These are phyloP conservation scores for Byssoonygena ceratinophila DNA, from an alignment of 2,329 filamentous ascomycete genomes.

Conservation along the genomic window DNA sequence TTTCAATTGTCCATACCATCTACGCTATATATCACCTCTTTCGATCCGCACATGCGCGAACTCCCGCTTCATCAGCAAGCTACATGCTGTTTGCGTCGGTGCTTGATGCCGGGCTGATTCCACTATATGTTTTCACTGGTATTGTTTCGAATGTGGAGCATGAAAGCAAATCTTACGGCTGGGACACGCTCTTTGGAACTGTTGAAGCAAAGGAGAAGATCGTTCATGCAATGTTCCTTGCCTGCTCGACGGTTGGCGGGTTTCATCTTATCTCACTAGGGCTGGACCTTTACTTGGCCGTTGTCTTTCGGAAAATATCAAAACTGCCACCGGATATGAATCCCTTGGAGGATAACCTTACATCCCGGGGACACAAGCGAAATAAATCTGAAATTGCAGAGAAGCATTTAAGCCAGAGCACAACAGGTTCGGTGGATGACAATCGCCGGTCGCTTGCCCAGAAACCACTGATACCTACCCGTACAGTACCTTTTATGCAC, in stretches of 20 bases:
- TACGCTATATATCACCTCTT: slow-evolving; percentile 77
- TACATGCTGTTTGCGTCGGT: slow-evolving; percentile 78
- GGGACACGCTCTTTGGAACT: slow-evolving; percentile 58
- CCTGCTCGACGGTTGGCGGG: slow-evolving; percentile 51
- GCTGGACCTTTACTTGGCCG: slow-evolving; percentile 62
- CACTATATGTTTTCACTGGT: slow-evolving; percentile 52
- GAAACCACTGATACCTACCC: slow-evolving; percentile 34
- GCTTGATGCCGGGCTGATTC: slow-evolving; percentile 57
- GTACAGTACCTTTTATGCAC: slow-evolving; percentile 66
- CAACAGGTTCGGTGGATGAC: slow-evolving; percentile 31
- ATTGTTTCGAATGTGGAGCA: slow-evolving; percentile 46
- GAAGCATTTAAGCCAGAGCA: slow-evolving; percentile 50
- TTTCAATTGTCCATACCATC: slow-evolving; percentile 58
- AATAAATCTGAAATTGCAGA: slow-evolving; percentile 54
- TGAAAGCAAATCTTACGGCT: slow-evolving; percentile 39
- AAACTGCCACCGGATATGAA: slow-evolving; percentile 88
- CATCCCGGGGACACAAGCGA: slow-evolving; percentile 62
- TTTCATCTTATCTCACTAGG: slow-evolving; percentile 61
- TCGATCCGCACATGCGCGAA: slow-evolving; percentile 57
- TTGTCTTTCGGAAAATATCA: slow-evolving; percentile 73
- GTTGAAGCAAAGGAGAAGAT: slow-evolving; percentile 49
- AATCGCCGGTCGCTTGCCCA: slow-evolving; percentile 31
- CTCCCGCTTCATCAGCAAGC: slow-evolving; percentile 70
- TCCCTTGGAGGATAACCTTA: slow-evolving; percentile 76
- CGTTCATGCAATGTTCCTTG: slow-evolving; percentile 57